These are phyloP conservation scores for Delonix regia DNA, from an alignment of 306 rosid genomes.

Conservation along the genomic window DNA sequence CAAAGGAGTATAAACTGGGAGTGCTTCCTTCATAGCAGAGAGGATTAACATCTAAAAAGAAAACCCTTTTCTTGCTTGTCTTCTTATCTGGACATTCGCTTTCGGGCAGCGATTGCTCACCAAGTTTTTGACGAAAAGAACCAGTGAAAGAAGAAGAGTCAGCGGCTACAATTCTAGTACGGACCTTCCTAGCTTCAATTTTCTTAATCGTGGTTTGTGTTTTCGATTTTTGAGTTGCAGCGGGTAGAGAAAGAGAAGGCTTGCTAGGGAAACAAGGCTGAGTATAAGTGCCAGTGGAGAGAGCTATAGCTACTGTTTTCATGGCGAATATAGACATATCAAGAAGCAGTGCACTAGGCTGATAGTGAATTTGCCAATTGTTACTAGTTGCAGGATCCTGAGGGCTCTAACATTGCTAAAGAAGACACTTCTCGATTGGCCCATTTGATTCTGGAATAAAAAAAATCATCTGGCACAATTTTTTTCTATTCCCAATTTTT, in stretches of 20 bases:
- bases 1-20: conserved; percentile 72
- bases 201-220: conserved; percentile 22
- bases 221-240: conserved; percentile 22
- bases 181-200: conserved; percentile 33
- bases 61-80: conserved; percentile 55
- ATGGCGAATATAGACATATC: background rate
- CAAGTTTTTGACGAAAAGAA: conserved; percentile 38
- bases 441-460: too few relatives aligned
- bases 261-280: conserved; percentile 38
- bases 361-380: background rate
- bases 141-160: conserved; percentile 27
- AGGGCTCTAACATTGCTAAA: background rate
- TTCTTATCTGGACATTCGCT: conserved; percentile 32
- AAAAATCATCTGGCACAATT: too few relatives aligned
- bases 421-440: too few relatives aligned
- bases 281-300: conserved; percentile 30
- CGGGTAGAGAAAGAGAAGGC: conserved; percentile 27
- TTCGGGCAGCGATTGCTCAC: conserved; percentile 35
- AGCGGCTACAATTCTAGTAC: conserved; percentile 3
- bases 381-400: background rate
- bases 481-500: too few relatives aligned
- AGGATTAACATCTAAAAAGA: conserved; percentile 86
- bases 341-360: background rate
- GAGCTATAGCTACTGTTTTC: conserved; percentile 35
- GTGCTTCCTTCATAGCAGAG: conserved; percentile 73